These are phyloP conservation scores for Trametes cingulata DNA, from an alignment of 768 basidiomycete genomes.

Conservation along the genomic window DNA sequence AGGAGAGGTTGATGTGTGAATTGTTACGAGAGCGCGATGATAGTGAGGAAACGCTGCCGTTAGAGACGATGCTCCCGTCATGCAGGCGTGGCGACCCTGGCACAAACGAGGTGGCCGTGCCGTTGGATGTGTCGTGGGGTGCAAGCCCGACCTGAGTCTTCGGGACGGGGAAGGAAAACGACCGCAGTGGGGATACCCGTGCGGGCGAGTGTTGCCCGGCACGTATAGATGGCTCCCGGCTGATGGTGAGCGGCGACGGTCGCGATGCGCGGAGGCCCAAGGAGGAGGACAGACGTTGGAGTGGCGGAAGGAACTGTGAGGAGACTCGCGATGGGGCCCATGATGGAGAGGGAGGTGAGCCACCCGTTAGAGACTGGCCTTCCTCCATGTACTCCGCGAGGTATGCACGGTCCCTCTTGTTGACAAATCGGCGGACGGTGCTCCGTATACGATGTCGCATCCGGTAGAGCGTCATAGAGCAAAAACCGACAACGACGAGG, in stretches of 20 bases:
- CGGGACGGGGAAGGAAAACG: slow-evolving; percentile 23
- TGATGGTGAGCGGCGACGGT: slow-evolving; percentile 23
- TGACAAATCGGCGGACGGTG: slow-evolving; percentile 39
- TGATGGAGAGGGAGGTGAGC: slow-evolving; percentile 33
- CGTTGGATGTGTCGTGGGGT: slow-evolving; percentile 20
- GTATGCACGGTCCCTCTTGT: slow-evolving; percentile 31
- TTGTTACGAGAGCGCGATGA: slow-evolving; percentile 66
- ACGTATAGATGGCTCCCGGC: slow-evolving; percentile 22
- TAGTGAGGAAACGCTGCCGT: slow-evolving; percentile 40
- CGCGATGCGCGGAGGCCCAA: slow-evolving; percentile 16
- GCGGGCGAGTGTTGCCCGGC: slow-evolving; percentile 28
- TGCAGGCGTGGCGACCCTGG: slow-evolving; percentile 31
- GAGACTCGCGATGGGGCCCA: slow-evolving; percentile 48
- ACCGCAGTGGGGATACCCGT: slow-evolving; percentile 31
- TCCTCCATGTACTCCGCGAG: slow-evolving; percentile 34
- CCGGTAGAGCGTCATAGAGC: slow-evolving; percentile 51
- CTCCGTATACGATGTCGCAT: slow-evolving; percentile 57
- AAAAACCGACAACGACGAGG: slow-evolving; percentile 42
- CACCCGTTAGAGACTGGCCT: slow-evolving; percentile 27
- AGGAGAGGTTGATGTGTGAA: slow-evolving; percentile 63
- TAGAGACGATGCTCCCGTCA: slow-evolving; percentile 28
- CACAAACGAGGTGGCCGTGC: slow-evolving; percentile 25
- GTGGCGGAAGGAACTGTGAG: slow-evolving; percentile 29
- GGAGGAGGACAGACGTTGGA: slow-evolving; percentile 23
- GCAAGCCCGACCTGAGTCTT: slow-evolving; percentile 16